These are phyloP conservation scores for Kwoniella dejecticola DNA, from an alignment of 768 basidiomycete genomes.

Conservation along the genomic window DNA sequence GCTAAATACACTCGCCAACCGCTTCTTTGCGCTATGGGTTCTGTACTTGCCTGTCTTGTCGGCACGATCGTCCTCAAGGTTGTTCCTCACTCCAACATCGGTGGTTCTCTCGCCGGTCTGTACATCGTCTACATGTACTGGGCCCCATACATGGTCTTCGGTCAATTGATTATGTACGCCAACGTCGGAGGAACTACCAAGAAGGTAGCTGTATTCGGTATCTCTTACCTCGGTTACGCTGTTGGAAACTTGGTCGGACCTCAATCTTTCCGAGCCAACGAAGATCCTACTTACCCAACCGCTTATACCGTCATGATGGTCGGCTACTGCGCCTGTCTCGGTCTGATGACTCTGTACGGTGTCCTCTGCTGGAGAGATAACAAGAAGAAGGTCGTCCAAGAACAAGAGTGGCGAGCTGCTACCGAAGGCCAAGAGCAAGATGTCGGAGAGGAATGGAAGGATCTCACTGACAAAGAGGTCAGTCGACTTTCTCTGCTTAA, in stretches of 20 bases:
- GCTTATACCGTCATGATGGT: slow-evolving; percentile 39
- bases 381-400: slow-evolving; percentile 37
- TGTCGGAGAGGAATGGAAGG: slow-evolving; percentile 37
- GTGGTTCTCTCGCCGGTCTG: slow-evolving; percentile 36
- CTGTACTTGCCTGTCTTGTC: slow-evolving; percentile 28
- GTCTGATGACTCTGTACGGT: slow-evolving; percentile 24
- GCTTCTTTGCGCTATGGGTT: slow-evolving; percentile 32
- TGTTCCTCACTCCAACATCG: slow-evolving; percentile 36
- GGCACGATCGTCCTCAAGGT: slow-evolving; percentile 41
- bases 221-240: slow-evolving; percentile 35
- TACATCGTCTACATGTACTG: slow-evolving; percentile 48
- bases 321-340: slow-evolving; percentile 27
- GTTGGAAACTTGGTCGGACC: slow-evolving; percentile 31
- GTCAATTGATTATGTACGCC: slow-evolving; percentile 31
- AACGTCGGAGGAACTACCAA: slow-evolving; percentile 44
- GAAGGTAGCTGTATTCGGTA: slow-evolving; percentile 32
- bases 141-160: slow-evolving; percentile 36
- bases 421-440: slow-evolving; percentile 19
- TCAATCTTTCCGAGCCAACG: slow-evolving; percentile 35
- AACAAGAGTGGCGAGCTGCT: slow-evolving; percentile 24
- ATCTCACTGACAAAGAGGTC: slow-evolving; percentile 40
- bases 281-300: slow-evolving; percentile 38
- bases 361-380: slow-evolving; percentile 32
- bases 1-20: slow-evolving; percentile 33
- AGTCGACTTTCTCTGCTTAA: background rate